These are phyloP conservation scores for Microbotryomycetes sp. DNA, from an alignment of 1,284 basidiomycete genomes.

Conservation along the genomic window DNA sequence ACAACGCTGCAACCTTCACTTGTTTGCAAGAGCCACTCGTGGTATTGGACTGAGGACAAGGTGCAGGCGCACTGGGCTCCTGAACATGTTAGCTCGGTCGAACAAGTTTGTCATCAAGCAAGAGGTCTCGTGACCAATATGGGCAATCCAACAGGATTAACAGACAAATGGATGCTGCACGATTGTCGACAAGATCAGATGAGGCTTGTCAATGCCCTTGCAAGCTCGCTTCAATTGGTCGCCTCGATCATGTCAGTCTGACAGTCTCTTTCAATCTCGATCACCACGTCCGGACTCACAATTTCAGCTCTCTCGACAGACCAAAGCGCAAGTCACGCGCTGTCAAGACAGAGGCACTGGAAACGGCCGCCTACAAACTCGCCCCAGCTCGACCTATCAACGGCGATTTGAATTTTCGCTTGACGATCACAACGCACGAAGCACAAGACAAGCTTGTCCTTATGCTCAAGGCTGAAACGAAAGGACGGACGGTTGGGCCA, in stretches of 20 bases:
- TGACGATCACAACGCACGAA: constrained; percentile 6
- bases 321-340: neutral
- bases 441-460: constrained; percentile 4
- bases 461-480: constrained; percentile 2
- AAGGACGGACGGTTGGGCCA: neutral
- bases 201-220: constrained; percentile 6
- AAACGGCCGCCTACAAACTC: neutral
- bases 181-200: constrained; percentile 5
- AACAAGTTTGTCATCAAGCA: constrained; percentile 8
- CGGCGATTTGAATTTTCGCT: constrained; percentile 1
- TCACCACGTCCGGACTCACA: no score
- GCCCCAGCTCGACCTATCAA: neutral
- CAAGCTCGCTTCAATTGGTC: constrained; percentile 7
- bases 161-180: constrained; percentile 16
- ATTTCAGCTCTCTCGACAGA: no score
- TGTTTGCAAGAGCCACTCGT: constrained; percentile 23
- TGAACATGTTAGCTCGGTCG: neutral
- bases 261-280: no score
- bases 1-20: constrained; percentile 26
- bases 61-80: constrained; percentile 18
- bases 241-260: constrained; percentile 11
- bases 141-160: neutral
- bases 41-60: constrained; percentile 32
- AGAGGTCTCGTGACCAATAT: no score
- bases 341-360: neutral